A percentile compares a stretch with the other conserved stretches of the same genome.
Conservation (phyloP, 768 basidiomycete genomes). For the Leucocoprinus sp. region DNA sequence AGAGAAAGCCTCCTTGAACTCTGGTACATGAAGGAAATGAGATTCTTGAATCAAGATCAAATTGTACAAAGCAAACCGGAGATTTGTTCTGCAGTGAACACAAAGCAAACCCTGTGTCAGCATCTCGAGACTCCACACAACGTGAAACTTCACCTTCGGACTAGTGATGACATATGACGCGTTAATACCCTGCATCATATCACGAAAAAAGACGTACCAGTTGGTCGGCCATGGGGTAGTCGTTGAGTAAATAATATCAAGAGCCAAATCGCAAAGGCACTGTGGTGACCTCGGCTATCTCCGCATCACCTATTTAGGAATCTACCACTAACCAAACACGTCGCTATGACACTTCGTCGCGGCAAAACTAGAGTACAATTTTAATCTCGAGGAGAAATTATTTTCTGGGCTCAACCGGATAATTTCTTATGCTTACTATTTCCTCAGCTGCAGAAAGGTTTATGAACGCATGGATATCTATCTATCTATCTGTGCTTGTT, state of each 20-base stretch:
- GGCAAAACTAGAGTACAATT: no score
- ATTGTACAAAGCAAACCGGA: constrained; percentile 48
- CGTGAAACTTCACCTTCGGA: constrained; percentile 42
- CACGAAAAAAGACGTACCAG: constrained; percentile 30
- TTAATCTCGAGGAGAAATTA: no score
- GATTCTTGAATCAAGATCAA: constrained; percentile 2
- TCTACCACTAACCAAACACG: background rate
- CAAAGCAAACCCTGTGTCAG: constrained; percentile 4
- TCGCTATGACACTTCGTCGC: background rate
- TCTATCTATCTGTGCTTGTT: no score
- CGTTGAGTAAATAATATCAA: constrained; percentile 3
- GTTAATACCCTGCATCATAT: background rate
- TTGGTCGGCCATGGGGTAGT: constrained; percentile 43
- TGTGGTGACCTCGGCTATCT: constrained; percentile 8
- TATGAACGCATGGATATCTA: background rate
- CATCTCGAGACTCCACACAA: background rate
- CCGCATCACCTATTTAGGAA: constrained; percentile 4
- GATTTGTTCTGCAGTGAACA: constrained; percentile 63
- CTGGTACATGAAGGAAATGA: constrained; percentile 27
- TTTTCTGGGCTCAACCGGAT: no score
- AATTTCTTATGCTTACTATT: no score
- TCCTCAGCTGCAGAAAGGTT: background rate
- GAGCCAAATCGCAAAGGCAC: background rate
- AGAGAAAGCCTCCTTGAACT: constrained; percentile 99
- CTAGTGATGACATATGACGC: constrained; percentile 22